A percentile compares a stretch with the other conserved stretches of the same genome.
Conservation (phyloP, 495 filamentous ascomycete species). For the Trichoderma gamsii region DNA sequence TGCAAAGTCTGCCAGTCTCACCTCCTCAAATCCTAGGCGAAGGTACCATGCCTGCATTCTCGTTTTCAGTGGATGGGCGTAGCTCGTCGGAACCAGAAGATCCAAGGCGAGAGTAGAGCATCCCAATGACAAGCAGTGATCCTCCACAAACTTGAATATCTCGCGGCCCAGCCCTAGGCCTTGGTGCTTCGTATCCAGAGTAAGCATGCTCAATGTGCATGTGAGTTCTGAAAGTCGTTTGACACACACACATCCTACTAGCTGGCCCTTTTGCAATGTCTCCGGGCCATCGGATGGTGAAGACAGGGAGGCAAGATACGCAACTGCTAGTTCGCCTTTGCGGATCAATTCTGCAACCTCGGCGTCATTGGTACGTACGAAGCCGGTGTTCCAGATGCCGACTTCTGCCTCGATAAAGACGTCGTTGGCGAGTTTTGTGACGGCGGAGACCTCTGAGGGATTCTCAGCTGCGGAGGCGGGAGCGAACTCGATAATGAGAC, state of each 20-base stretch:
- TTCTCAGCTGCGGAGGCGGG: neutral
- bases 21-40: constrained; percentile 19
- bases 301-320: constrained; percentile 6
- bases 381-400: constrained; percentile 24
- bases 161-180: constrained; percentile 21
- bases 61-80: constrained; percentile 22
- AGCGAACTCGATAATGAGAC: neutral
- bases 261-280: neutral
- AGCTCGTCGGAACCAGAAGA: constrained; percentile 22
- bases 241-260: constrained; percentile 22
- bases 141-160: constrained; percentile 23
- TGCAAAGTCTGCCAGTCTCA: constrained; percentile 17
- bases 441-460: neutral
- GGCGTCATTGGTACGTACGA: constrained; percentile 20
- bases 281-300: neutral
- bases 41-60: constrained; percentile 23
- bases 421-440: constrained; percentile 19
- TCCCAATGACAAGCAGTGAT: constrained; percentile 19
- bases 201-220: constrained; percentile 23
- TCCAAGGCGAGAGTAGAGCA: constrained; percentile 19
- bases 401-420: constrained; percentile 21
- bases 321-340: constrained; percentile 21
- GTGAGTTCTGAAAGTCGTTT: constrained; percentile 14
- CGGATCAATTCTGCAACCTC: constrained; percentile 19
- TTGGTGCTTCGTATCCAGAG: constrained; percentile 18